Evolutionary conservation across 352 stramenopile species (phyloP), one percentile per base, ranked within the genome.

Genomic region (Phytophthora quininea): DNA sequence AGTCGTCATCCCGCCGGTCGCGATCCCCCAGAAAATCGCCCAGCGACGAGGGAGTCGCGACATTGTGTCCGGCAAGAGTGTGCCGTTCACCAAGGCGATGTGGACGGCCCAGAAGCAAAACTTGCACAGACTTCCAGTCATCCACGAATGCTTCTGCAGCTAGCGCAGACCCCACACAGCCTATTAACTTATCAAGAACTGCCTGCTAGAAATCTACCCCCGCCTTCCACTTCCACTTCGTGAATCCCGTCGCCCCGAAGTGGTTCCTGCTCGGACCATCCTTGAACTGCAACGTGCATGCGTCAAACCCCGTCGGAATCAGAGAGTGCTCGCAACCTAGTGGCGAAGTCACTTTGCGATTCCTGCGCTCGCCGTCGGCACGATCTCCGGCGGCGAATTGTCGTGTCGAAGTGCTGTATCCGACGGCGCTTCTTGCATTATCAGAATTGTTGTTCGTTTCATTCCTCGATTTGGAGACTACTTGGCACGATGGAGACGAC

Each of bases 11-110:
- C 80, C 82, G 9, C 82, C 82, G 1, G 80, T 89, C 24, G 69
- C 48, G 49, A 82, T 89, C 15, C 82, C 82, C 0, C 64, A 71
- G 67, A 51, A 66, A 19, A 55, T 91, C 9, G 69, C 70, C 1
- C 62, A 65, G 30, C 61, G 60, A 35, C 54, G 61, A 51, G 79
- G 77, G 2, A 69, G 51, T 29, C 57, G 64, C 35, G 70, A 74
- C 15, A 58, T 85, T 19, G 82, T 91, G 55, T 77, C 71, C 3
- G 82, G 82, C 50, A 88, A 89, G 69, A 76, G 72, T 40, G 71
- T 91, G 57, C 80, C 82, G 7, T 82, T 88, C 67, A 88, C 80
- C 9, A 81, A 71, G 48, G 71, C 83, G 46, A 91, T 91, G 82
- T 89, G 77, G 77, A 59, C 77, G 55, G 85, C 79, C 32, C 69